Evolutionary conservation across 768 basidiomycete species (phyloP).

Genomic region (Boletales sp.): DNA sequence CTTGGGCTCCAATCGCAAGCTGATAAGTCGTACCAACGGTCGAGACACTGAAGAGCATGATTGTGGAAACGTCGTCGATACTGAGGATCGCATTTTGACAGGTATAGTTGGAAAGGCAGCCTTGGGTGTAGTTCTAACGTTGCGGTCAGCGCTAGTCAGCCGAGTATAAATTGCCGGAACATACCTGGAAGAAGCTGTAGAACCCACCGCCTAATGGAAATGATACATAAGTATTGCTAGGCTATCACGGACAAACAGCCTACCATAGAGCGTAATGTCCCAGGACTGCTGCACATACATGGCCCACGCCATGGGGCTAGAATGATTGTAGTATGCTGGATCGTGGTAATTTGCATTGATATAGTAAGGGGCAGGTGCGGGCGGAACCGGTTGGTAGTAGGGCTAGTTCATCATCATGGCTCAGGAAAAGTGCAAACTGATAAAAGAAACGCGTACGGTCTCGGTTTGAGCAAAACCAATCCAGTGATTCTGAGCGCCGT

Average conservation of each 20-base stretch:
- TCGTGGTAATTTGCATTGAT: conserved; percentile 34
- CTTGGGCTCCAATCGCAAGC: conserved; percentile 35
- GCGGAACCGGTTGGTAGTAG: conserved; percentile 48
- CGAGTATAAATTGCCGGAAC: background rate
- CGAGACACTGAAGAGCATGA: conserved; percentile 45
- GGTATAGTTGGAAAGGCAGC: conserved; percentile 34
- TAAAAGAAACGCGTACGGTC: conserved; percentile 30
- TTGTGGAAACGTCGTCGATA: conserved; percentile 38
- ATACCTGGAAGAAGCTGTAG: conserved; percentile 51
- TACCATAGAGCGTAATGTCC: conserved; percentile 45
- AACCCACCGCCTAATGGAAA: conserved; percentile 39
- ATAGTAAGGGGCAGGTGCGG: conserved; percentile 40
- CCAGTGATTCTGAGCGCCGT: conserved; percentile 44
- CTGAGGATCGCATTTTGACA: conserved; percentile 44
- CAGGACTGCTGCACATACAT: conserved; percentile 39
- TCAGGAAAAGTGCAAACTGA: background rate
- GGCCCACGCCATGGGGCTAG: conserved; percentile 38
- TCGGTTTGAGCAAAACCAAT: conserved; percentile 53
- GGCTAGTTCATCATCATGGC: conserved; percentile 29
- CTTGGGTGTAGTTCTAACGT: conserved; percentile 37
- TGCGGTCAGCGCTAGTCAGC: background rate
- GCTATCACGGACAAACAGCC: background rate
- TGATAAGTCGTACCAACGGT: conserved; percentile 44
- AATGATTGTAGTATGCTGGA: conserved; percentile 32
- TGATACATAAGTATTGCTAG: background rate